phyloP scores from a whole-genome alignment of 257 asterid genomes.

The Jaltomata sinuosa region DNA sequence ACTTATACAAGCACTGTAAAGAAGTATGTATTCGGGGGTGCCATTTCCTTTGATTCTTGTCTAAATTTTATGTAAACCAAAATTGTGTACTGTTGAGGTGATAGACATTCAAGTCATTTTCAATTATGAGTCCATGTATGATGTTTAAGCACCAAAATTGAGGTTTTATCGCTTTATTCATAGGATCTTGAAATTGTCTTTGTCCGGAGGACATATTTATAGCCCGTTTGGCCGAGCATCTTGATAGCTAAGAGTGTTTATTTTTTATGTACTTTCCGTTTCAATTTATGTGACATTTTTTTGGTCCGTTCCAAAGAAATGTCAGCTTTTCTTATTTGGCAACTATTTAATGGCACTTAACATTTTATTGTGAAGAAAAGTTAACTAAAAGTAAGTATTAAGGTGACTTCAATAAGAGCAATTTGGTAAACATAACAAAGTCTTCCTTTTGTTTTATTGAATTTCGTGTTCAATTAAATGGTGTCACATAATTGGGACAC shows the following conservation, averaged over 20 bases:
- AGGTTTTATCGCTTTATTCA: not conserved
- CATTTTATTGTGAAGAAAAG: too few species aligned
- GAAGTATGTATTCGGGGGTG: not conserved
- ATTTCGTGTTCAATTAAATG: too few species aligned
- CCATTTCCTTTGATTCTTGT: not conserved
- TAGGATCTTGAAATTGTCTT: not conserved
- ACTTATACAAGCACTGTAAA: not conserved
- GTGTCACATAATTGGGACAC: too few species aligned
- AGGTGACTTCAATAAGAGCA: too few species aligned
- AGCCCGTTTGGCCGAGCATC: not conserved
- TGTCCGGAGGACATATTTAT: not conserved
- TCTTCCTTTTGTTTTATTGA: too few species aligned
- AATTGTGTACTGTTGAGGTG: not conserved
- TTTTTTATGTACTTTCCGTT: too few species aligned
- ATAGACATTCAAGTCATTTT: not conserved
- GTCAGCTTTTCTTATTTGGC: too few species aligned
- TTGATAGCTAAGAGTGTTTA: not conserved
- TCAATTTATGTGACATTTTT: too few species aligned
- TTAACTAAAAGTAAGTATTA: too few species aligned
- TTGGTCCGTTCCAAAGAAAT: too few species aligned
- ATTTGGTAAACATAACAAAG: too few species aligned
- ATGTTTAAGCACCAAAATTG: not conserved
- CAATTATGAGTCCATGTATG: not conserved
- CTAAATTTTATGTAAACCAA: not conserved
- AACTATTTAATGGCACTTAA: too few species aligned